phyloP scores from a whole-genome alignment of 305 asterid species.

The Fraxinus platypoda region DNA sequence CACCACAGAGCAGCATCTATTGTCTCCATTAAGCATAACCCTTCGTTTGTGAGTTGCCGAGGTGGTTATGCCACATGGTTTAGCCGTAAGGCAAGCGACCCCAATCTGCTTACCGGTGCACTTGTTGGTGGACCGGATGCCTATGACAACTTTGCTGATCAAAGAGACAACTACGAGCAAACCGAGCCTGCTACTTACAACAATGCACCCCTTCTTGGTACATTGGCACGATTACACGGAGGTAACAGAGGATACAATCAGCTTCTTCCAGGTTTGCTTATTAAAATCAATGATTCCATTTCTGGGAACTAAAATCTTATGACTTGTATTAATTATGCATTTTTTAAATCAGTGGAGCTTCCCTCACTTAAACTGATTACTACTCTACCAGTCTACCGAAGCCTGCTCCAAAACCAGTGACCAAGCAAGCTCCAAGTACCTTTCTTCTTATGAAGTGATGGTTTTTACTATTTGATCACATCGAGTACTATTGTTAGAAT shows the following conservation, averaged over 20 bases:
- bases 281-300: background rate
- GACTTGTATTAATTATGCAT: background rate
- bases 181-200: slow-evolving; percentile 99
- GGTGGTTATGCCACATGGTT: slow-evolving; percentile 98
- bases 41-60: slow-evolving; percentile 74
- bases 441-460: too few species aligned
- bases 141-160: slow-evolving; percentile 91
- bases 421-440: too few species aligned
- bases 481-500: too few species aligned
- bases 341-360: slow-evolving; percentile 47
- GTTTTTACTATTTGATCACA: too few species aligned
- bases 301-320: background rate
- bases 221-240: slow-evolving; percentile 71
- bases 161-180: slow-evolving; percentile 93
- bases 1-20: slow-evolving; percentile 97
- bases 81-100: slow-evolving; percentile 71
- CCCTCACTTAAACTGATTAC: slow-evolving; percentile 45
- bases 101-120: slow-evolving; percentile 93
- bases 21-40: slow-evolving; percentile 69
- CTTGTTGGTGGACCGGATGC: slow-evolving; percentile 98
- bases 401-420: slow-evolving; percentile 27
- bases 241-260: slow-evolving; percentile 78
- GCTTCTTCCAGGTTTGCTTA: slow-evolving; percentile 74
- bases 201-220: slow-evolving; percentile 86
- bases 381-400: slow-evolving; percentile 28